phyloP scores from a whole-genome alignment of 2,329 filamentous ascomycete genomes.

The Dendryphion nanum region DNA sequence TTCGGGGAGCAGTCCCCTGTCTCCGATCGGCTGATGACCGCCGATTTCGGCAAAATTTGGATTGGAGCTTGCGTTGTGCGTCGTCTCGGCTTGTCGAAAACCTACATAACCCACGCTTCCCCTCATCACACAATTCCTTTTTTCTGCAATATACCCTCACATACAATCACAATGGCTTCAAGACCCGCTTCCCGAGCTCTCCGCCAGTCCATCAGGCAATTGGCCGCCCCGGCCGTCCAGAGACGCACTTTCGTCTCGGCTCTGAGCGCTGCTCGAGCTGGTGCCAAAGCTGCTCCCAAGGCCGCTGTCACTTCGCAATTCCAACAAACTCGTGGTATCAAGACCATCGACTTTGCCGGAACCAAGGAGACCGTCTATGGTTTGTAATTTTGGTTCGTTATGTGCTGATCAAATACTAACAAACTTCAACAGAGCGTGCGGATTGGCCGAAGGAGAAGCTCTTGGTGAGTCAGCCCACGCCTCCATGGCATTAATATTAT shows the following conservation, averaged over 20 bases:
- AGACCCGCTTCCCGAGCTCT: conserved; percentile 66
- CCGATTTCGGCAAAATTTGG: conserved; percentile 12
- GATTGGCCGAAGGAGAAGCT: conserved; percentile 99
- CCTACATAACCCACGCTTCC: conserved; percentile 17
- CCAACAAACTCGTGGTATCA: conserved; percentile 80
- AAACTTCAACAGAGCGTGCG: conserved; percentile 69
- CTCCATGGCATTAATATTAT: conserved; percentile 10
- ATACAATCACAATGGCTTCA: conserved; percentile 68
- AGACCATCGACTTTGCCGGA: conserved; percentile 99
- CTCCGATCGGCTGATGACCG: conserved; percentile 1
- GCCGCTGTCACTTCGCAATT: conserved; percentile 47
- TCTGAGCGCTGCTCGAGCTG: conserved; percentile 50
- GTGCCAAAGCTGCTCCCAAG: conserved; percentile 47
- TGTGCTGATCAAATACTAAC: conserved; percentile 22
- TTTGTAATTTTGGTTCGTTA: conserved; percentile 45
- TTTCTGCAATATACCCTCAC: conserved; percentile 38
- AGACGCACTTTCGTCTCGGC: conserved; percentile 60
- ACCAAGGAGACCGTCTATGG: conserved; percentile 92
- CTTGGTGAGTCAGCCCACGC: conserved; percentile 63
- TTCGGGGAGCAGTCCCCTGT: no score
- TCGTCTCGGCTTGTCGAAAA: conserved; percentile 7
- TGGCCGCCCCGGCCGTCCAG: conserved; percentile 51
- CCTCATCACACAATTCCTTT: conserved; percentile 14
- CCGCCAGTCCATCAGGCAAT: conserved; percentile 56
- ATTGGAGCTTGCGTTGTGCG: conserved; percentile 1